These are phyloP conservation scores for Filosporella fistucella DNA, from an alignment of 495 filamentous ascomycete genomes.

Conservation along the genomic window DNA sequence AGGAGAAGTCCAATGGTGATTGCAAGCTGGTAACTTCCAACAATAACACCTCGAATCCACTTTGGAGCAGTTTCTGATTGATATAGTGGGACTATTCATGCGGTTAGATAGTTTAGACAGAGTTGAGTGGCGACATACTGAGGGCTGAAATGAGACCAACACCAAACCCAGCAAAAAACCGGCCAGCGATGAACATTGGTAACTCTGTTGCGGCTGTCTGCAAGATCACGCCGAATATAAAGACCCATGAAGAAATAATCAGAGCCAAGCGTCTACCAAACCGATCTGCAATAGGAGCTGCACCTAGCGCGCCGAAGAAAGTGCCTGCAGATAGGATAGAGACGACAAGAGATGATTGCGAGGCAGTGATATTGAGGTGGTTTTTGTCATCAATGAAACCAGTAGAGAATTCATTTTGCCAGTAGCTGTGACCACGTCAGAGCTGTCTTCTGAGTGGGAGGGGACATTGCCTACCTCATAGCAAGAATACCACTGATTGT, in stretches of 20 bases:
- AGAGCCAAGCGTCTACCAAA: slow-evolving; percentile 70
- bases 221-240: slow-evolving; percentile 72
- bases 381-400: slow-evolving; percentile 51
- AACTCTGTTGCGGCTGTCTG: slow-evolving; percentile 66
- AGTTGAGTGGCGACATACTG: slow-evolving; percentile 32
- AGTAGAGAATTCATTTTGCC: slow-evolving; percentile 67
- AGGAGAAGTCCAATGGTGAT: slow-evolving; percentile 85
- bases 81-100: slow-evolving; percentile 63
- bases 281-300: slow-evolving; percentile 60
- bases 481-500: slow-evolving; percentile 82
- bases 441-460: not conserved
- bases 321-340: slow-evolving; percentile 87
- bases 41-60: slow-evolving; percentile 83
- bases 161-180: slow-evolving; percentile 76
- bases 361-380: slow-evolving; percentile 49
- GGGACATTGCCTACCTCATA: slow-evolving; percentile 53
- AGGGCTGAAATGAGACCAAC: slow-evolving; percentile 76
- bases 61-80: slow-evolving; percentile 81
- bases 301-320: slow-evolving; percentile 76
- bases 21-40: slow-evolving; percentile 79
- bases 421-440: slow-evolving; percentile 27
- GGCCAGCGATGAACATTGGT: slow-evolving; percentile 67
- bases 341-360: slow-evolving; percentile 65
- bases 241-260: slow-evolving; percentile 59
- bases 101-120: not conserved